A percentile compares a stretch with the other conserved stretches of the same genome.
Evolutionary conservation across 139 green algal species (phyloP).

Genomic region (Picochlorum costavermella): DNA sequence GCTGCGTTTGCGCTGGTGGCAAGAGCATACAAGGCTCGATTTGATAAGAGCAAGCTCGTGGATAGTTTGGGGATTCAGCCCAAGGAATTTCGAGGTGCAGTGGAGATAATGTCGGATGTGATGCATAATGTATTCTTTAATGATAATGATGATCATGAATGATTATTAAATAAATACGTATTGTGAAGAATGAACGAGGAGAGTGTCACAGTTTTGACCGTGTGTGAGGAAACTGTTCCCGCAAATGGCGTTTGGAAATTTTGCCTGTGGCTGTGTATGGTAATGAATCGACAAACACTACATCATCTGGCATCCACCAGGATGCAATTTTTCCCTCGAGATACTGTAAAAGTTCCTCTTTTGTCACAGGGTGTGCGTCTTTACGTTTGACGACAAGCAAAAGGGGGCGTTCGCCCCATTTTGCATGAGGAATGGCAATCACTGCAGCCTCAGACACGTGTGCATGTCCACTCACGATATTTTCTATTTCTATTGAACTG

Average conservation of each 20-base stretch:
- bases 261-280: conserved; percentile 71
- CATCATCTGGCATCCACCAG: conserved; percentile 59
- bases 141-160: background rate
- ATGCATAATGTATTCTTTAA: background rate
- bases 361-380: conserved; percentile 5
- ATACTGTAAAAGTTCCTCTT: conserved; percentile 28
- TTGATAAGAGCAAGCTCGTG: conserved; percentile 19
- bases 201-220: no score
- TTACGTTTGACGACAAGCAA: conserved; percentile 52
- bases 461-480: conserved; percentile 35
- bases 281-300: conserved; percentile 62
- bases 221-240: background rate
- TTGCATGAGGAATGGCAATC: conserved; percentile 27
- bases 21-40: conserved; percentile 16
- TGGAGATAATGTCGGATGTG: background rate
- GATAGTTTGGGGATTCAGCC: conserved; percentile 13
- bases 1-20: conserved; percentile 23
- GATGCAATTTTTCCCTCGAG: conserved; percentile 39
- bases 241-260: conserved; percentile 7
- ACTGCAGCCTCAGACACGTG: conserved; percentile 18
- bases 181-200: no score
- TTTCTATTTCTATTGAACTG: conserved; percentile 50
- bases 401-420: conserved; percentile 70
- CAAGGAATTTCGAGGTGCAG: conserved; percentile 7
- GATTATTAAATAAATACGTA: no score